Evolutionary conservation across 257 asterid genomes (phyloP), one percentile per base, ranked within the genome.

Genomic region (Craterostigma plantagineum): DNA sequence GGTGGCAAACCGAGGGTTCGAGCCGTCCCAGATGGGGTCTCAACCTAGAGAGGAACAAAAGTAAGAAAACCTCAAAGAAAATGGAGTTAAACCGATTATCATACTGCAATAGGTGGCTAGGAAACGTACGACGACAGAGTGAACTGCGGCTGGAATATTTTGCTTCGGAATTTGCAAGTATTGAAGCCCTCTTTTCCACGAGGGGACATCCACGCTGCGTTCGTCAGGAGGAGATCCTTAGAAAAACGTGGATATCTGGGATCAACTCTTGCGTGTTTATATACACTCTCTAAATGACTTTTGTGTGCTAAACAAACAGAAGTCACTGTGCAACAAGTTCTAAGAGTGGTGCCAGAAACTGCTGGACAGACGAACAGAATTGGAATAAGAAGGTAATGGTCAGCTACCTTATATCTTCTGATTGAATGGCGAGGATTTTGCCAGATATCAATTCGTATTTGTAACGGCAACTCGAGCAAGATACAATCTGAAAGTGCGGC

Each of bases 131-230:
- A 87, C 92, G 55, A 82, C 53, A 47, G 97, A 87, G 65, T 87
- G 95, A 46, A 79, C 75, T 4, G 93, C 93, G 50, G 92, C 81
- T 60, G 97, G 95, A 65, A 76, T 54, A 39, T 61, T 72, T 70
- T 63, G 91, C 73, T 78, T 86, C 71, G 65, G 13, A 48, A 86
- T 76, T 52, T 69, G 80, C 64, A 82, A 58, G 70, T 60, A 71
- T 45, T 64, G 74, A 43, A 87, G 81, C 60, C 68, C 74, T 18
- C 95, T 68, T 67, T 65, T 76, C 97, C 97, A 82, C 51, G 97
- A 85, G 65, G 97, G 93, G 62, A 82, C 67, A 53, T 79, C 93
- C 95, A 79, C 74, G 95, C 97, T 82, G 95, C 95, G 92, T 76
- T 76, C 90, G 92, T 81, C 67, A 81, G 78, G 79, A 82, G 78